Evolutionary conservation across 176 grass and related monocot species (phyloP), one percentile per base, ranked within the genome.

Genomic region (Cymbopogon citratus): DNA sequence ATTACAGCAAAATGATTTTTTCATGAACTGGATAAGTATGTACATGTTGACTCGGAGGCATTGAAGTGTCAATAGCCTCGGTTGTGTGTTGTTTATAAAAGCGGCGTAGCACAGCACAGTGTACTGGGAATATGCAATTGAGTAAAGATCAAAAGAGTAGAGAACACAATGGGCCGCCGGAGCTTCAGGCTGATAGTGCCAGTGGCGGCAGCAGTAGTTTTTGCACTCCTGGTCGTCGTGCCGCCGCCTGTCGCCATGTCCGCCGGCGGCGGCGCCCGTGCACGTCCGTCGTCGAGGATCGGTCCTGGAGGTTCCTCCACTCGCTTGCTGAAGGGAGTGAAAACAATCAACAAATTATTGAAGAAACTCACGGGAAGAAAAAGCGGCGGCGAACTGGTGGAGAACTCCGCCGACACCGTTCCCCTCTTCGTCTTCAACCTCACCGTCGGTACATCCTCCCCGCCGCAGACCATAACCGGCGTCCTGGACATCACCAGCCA

Each of bases 341-440:
- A 29, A 28, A 0, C 0, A 26, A 1, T 26, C n/a, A 0, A 0
- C 9, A 12, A 11, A 9, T 4, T 24, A 11, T 24, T 26, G 3
- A 62, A 12, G 23, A 27, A 26, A 26, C 10, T 8, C 10, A 4
- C 2, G 24, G n/a, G n/a, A n/a, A 1, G 2, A 24, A 13, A 62
- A 5, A 15, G 18, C 18, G 6, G 18, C 26, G 28, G 14, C 15
- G 5, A 18, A 34, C 29, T 8, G 12, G 2, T 9, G 18, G 18
- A 19, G 5, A 34, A 19, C 63, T 33, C 76, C 5, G 40, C 62
- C 76, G 16, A 64, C 5, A 31, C 9, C 14, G 28, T 25, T 9
- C 70, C 49, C 28, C 3, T 64, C 70, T 26, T 74, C 67, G 23
- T 64, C 56, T 64, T 76, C 69, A 31, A 76, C 81, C 43, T 84